A percentile compares a stretch with the other conserved stretches of the same genome.
Conservation (phyloP, 2,329 filamentous ascomycete species). For the Neoarthrinium moseri region DNA sequence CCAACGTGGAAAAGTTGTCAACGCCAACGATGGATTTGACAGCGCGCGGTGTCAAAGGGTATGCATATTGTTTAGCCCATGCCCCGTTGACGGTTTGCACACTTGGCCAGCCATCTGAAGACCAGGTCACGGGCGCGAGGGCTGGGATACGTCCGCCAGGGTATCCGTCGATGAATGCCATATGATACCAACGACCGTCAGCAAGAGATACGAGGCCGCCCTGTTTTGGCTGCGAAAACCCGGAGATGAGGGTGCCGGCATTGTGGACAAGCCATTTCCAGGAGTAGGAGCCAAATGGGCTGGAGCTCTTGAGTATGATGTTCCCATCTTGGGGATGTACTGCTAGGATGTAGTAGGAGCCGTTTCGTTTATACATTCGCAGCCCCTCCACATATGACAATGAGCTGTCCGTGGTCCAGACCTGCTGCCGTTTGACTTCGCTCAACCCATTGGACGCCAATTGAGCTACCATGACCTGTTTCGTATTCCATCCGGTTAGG, state of each 20-base stretch:
- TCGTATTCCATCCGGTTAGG: too few species aligned
- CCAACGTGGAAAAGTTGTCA: slow-evolving; percentile 44
- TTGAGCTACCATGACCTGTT: too few species aligned
- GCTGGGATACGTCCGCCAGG: slow-evolving; percentile 56
- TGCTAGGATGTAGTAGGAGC: slow-evolving; percentile 53
- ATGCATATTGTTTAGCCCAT: slow-evolving; percentile 46
- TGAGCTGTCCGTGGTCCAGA: too few species aligned
- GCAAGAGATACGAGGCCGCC: slow-evolving; percentile 53
- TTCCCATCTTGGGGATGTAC: slow-evolving; percentile 43
- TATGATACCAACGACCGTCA: slow-evolving; percentile 56
- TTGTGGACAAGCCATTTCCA: slow-evolving; percentile 41
- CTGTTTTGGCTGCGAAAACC: slow-evolving; percentile 50
- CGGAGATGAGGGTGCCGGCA: slow-evolving; percentile 39
- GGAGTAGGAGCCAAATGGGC: slow-evolving; percentile 52
- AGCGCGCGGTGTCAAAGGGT: slow-evolving; percentile 29
- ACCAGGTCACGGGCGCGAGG: slow-evolving; percentile 50
- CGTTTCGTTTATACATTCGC: slow-evolving; percentile 57
- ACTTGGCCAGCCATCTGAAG: slow-evolving; percentile 45
- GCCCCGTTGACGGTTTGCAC: slow-evolving; percentile 38
- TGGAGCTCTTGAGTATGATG: slow-evolving; percentile 49
- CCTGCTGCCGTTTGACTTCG: too few species aligned
- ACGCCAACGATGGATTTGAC: slow-evolving; percentile 33
- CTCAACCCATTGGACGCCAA: too few species aligned
- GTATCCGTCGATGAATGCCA: slow-evolving; percentile 55
- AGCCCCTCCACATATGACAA: slow-evolving; percentile 52